Base-by-base conservation (phyloP, 2,329 filamentous ascomycete genomes). In the Rugonectria rugulosa region DNA sequence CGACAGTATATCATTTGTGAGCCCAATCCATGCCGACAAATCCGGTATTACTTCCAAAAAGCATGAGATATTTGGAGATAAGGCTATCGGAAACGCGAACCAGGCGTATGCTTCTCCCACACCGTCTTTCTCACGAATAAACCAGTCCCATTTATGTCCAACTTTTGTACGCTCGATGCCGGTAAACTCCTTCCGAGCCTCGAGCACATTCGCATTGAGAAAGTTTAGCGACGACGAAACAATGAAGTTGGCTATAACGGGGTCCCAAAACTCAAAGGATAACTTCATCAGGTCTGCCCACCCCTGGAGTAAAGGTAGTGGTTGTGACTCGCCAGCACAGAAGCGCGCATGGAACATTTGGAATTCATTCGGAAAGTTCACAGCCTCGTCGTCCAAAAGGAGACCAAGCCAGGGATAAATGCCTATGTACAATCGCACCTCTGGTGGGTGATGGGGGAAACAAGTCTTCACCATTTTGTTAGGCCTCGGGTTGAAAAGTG, bases 81-180 rank as follows among this genome's bases (percentile, higher is more conserved):
- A 12, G 4, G 20, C 6, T 15, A 45, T 53, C 0, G 51, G 58
- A 2, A 60, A 60, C 1, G 47, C 43, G 17, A 60, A 59, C 56
- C 56, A 60, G 4, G 51, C 43, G 2, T 52, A 56, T 0, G 56
- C 27, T n/a, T 60, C 58, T 15, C 51, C 51, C 1, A 47, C 56
- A 0, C 58, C 56, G 11, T 60, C 47, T 2, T 59, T 60, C 0
- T 59, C 58, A 10, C 58, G 58, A 2, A 60, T 43, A 4, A 59
- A 56, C 58, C 56, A 60, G 1, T 56, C 56, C 56, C 51, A 60
- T 4, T 38, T 59, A 1, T 34, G 27, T 0, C 58, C 58, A 4
- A 31, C 27, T 3, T 36, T 51, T 0, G 51, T 59, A 1, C 56
- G 43, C 11, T 59, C 20, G 1, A 56, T 49, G 0, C 10, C 12